Base-by-base conservation (phyloP, 2,329 filamentous ascomycete genomes). In the Escovopsis weberi region DNA sequence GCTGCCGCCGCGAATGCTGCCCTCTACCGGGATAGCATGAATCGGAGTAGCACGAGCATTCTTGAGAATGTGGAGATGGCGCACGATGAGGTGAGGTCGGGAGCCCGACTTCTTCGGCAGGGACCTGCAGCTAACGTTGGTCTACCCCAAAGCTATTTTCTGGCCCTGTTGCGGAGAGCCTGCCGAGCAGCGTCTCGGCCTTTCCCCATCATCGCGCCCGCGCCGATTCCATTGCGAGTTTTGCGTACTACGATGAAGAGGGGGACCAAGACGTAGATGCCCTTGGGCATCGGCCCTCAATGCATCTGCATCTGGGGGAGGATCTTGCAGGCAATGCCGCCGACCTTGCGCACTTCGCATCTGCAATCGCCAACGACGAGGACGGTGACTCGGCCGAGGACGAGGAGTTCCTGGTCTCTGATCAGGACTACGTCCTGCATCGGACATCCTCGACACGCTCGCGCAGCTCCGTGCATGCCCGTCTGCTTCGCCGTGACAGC, bases 51-150 rank as follows among this genome's bases (percentile, higher is more conserved):
- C 61, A 70, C 80, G 33, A 94, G 85, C 62, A 80, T 95, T 52
- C 81, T 94, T 53, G 86, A 86, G 51, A 86, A 94, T 61, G 88
- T 96, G n/a, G 89, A 95, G 60, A 96, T 98, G 91, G 89, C 91
- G 18, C 86, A 93, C 41, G 85, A 94, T 59, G 89, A 96, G 75
- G 85, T 91, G 54, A 45, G 50, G 40, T 35, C 23, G 33, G 39
- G 40, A 11, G 8, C 19, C 15, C 38, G 12, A 32, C 35, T 47
- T 40, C 37, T 28, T 33, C 36, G n/a, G 47, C 35, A 23, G 32
- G 2, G 2, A 11, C 15, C 26, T 19, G 2, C 23, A 4, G 28
- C 49, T 53, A 49, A 54, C 47, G 33, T 43, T 11, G 12, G 28
- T 12, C 30, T 37, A 11, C 6, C 10, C 41, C 45, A 39, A n/a